phyloP scores from a whole-genome alignment of 257 asterid species.

The Petunia secreta region DNA sequence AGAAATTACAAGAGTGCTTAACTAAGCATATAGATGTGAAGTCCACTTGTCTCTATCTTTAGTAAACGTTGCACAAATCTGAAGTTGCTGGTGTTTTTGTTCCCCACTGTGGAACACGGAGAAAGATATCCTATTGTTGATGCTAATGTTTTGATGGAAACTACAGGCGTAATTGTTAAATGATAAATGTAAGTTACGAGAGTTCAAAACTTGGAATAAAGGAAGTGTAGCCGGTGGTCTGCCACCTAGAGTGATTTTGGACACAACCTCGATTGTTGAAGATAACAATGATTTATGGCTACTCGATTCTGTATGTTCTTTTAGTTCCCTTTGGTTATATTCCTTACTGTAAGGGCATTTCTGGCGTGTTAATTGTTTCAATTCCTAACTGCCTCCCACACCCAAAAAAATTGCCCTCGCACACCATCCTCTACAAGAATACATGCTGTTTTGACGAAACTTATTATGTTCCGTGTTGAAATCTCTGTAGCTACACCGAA shows the following conservation, averaged over 20 bases:
- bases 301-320: not conserved
- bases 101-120: slow-evolving; percentile 14
- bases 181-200: not conserved
- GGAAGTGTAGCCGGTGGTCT: not conserved
- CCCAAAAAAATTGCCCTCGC: too few relatives aligned
- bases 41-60: not conserved
- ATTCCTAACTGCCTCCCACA: not conserved
- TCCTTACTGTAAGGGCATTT: not conserved
- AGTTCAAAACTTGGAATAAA: not conserved
- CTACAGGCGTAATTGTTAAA: not conserved
- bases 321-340: not conserved
- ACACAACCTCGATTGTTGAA: not conserved
- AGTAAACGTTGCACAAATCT: not conserved
- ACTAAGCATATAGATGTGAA: slow-evolving; percentile 8
- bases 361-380: not conserved
- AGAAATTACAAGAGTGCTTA: slow-evolving; percentile 14
- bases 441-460: too few relatives aligned
- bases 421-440: too few relatives aligned
- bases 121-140: not conserved
- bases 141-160: not conserved
- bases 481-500: not conserved
- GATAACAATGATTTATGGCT: not conserved
- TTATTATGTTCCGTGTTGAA: too few relatives aligned
- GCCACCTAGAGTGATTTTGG: not conserved
- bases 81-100: slow-evolving; percentile 8